Percentiles rank a stretch among this genome's conserved stretches.
Conservation (phyloP, 108 stramenopile species). For the Nitzschia putrida region DNA sequence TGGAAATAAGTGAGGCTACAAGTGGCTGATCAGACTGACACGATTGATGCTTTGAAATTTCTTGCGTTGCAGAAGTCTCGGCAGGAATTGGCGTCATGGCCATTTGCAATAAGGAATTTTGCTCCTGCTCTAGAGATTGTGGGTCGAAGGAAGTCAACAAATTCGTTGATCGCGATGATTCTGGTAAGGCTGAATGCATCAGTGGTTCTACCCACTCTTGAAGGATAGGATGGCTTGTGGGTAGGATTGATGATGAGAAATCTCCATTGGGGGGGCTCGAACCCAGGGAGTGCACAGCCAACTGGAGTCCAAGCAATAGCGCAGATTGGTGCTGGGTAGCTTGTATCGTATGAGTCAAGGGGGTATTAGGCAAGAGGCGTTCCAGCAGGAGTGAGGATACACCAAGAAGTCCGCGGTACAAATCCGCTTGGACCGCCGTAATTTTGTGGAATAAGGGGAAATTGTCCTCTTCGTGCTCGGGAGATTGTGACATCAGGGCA, state of each 20-base stretch:
- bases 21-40: too few species aligned
- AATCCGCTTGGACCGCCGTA: slow-evolving; percentile 8
- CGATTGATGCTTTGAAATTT: background rate
- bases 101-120: slow-evolving; percentile 34
- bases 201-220: slow-evolving; percentile 14
- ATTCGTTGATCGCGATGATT: too few species aligned
- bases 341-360: too few species aligned
- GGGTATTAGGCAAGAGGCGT: background rate
- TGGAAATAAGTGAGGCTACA: too few species aligned
- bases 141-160: slow-evolving; percentile 16
- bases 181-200: too few species aligned
- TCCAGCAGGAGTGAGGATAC: slow-evolving; percentile 8
- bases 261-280: too few species aligned
- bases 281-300: background rate
- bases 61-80: background rate
- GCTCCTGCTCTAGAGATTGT: slow-evolving; percentile 32
- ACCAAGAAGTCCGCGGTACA: slow-evolving; percentile 17
- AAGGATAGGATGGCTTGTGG: slow-evolving; percentile 2
- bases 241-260: background rate
- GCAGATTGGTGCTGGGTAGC: background rate
- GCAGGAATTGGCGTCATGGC: slow-evolving; percentile 33
- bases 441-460: background rate
- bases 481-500: background rate
- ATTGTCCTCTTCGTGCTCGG: background rate
- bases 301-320: background rate